Base-by-base conservation (phyloP, 495 filamentous ascomycete species). In the Aspergillus sparsus region DNA sequence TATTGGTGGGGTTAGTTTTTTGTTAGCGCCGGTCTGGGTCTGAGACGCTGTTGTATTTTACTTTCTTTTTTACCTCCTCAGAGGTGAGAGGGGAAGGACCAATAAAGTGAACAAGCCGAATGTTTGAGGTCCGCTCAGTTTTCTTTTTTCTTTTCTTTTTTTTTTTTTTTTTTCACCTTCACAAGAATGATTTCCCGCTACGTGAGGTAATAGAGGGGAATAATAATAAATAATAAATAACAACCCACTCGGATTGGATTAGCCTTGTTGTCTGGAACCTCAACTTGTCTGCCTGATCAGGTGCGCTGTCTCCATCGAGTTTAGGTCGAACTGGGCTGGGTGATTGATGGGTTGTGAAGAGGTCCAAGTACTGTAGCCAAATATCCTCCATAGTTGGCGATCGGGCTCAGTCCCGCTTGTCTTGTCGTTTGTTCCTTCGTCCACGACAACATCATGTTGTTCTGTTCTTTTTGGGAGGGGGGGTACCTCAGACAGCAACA, bases 291-390 rank as follows among this genome's bases (percentile, higher is more conserved):
- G 57, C 21, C 39, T 15, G 36, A 34, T 52, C 56, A 58, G 46
- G 46, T 58, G 56, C 46, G 18, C 34, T 58, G 47, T 13, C 47
- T 44, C 18, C 21, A 52, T 58, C 36, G 36, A 27, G 50, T 49
- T 16, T 58, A 61, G 58, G 32, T 35, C n/a, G 34, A 34, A 34
- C n/a, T 41, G 44, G 44, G 18, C 15, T 16, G n/a, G 42, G 15
- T 10, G 37, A 4, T 41, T 41, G 42, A 46, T 16, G 11, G 42
- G 15, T 16, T 0, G 42, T 16, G 42, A 46, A 16, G 42, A 46
- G 42, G 42, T 16, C 42, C 42, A 46, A 46, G 42, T 46, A 27
- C 42, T 15, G 15, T 13, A 47, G 27, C 44, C n/a, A 47, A 16
- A 6, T 18, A 18, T 7, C 13, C 9, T 10, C 37, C 8, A 13